Base-by-base conservation (phyloP, 1,284 basidiomycete species). In the Veloporphyrellus conicus region DNA sequence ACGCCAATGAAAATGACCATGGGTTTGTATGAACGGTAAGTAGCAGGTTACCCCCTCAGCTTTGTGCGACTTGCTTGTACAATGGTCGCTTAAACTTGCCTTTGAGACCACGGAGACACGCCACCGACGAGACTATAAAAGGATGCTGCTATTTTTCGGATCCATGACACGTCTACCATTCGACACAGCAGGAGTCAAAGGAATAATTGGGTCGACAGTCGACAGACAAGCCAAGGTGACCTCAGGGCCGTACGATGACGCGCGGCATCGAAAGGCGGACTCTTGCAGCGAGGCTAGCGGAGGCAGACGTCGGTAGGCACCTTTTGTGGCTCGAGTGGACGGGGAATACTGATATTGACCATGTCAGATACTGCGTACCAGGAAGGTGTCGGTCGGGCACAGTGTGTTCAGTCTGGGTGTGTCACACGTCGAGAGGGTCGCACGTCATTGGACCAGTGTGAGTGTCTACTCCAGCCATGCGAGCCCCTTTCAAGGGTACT, bases 61-160 rank as follows among this genome's bases (percentile, higher is more conserved):
- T 33, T 41, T 49, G 47, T 44, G 43, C 35, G 36, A 43, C 33
- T 27, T 37, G 40, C 55, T 42, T 48, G 31, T 35, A 51, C 50
- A 27, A 48, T 42, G 50, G 32, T 42, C 41, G 39, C 38, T 48
- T 37, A 27, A 43, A 41, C 39, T 29, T 9, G n/a, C 10, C 34
- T 28, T 39, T 41, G 41, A 48, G 39, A 41, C n/a, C 32, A 32
- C 23, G 45, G 45, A 34, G 31, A 45, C 35, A 37, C 45, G 34
- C 59, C 46, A 54, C 50, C 23, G 19, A n/a, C 6, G 12, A 40
- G 10, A 28, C 23, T 49, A 49, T 61, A 57, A 59, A 59, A 39
- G 31, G 31, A 6, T 32, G 3, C 15, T 32, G 31, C 3, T 33
- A 34, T 33, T n/a, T 35, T 39, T 28, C 40, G 8, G 16, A 25